Evolutionary conservation across 805 yeast species (phyloP).

Genomic region (Clavispora santaluciae): DNA sequence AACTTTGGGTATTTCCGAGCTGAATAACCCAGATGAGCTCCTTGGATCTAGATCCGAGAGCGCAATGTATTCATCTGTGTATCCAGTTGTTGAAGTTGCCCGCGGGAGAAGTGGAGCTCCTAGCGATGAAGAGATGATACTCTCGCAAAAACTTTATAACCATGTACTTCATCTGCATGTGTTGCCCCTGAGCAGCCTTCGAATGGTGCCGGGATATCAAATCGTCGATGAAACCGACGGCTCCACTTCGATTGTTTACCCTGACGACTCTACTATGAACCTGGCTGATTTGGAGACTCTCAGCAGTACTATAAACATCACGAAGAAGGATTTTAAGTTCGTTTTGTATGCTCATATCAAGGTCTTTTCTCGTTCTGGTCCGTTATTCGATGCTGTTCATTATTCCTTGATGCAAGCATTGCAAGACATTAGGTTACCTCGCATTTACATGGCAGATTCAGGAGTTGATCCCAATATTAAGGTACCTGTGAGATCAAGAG

Average conservation of each 20-base stretch:
- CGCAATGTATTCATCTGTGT: slow-evolving; percentile 38
- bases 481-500: slow-evolving; percentile 49
- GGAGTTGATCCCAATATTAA: slow-evolving; percentile 52
- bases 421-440: slow-evolving; percentile 56
- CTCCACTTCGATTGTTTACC: slow-evolving; percentile 37
- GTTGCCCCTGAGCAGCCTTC: slow-evolving; percentile 27
- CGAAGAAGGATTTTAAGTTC: slow-evolving; percentile 24
- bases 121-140: slow-evolving; percentile 76
- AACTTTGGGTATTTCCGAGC: slow-evolving; percentile 62
- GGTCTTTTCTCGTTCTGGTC: slow-evolving; percentile 78
- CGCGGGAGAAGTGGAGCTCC: slow-evolving; percentile 79
- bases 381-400: slow-evolving; percentile 74
- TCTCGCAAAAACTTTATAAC: slow-evolving; percentile 63
- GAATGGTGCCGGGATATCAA: slow-evolving; percentile 14
- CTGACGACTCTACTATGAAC: slow-evolving; percentile 46
- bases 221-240: slow-evolving; percentile 14
- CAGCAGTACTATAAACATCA: slow-evolving; percentile 15
- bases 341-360: slow-evolving; percentile 70
- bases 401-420: slow-evolving; percentile 63
- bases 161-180: slow-evolving; percentile 53
- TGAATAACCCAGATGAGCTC: slow-evolving; percentile 29
- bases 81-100: slow-evolving; percentile 71
- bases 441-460: slow-evolving; percentile 50
- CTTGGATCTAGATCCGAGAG: slow-evolving; percentile 15
- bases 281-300: slow-evolving; percentile 20